phyloP scores from a whole-genome alignment of 1,284 basidiomycete species.

The Wolfiporia cocos region DNA sequence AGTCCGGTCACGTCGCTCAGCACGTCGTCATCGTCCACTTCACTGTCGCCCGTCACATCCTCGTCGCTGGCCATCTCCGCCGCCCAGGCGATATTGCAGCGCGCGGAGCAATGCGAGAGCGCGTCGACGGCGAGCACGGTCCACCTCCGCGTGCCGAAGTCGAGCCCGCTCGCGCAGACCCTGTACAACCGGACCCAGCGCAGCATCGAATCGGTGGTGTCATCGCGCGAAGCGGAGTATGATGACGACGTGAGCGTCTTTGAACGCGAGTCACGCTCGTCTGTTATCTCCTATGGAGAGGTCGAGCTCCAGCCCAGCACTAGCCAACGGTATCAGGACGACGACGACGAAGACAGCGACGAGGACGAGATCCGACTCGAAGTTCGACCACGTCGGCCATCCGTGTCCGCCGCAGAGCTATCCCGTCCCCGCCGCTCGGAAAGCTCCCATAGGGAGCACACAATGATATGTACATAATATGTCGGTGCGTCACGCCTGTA shows the following conservation, averaged over 20 bases:
- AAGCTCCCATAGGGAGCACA: constrained; percentile 15
- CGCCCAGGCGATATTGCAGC: constrained; percentile 20
- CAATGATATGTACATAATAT: constrained; percentile 20
- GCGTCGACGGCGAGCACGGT: constrained; percentile 16
- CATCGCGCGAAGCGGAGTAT: constrained; percentile 15
- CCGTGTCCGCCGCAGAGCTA: constrained; percentile 17
- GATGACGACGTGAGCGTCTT: constrained; percentile 17
- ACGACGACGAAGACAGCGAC: constrained; percentile 34
- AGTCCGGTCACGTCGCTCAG: constrained; percentile 32
- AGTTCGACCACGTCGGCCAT: constrained; percentile 24
- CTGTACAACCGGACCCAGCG: constrained; percentile 20
- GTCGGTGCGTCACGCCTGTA: constrained; percentile 6
- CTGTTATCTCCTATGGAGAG: constrained; percentile 12
- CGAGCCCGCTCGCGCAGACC: constrained; percentile 35
- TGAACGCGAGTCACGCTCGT: constrained; percentile 7
- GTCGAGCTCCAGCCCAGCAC: constrained; percentile 23
- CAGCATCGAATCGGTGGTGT: constrained; percentile 20
- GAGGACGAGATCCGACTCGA: constrained; percentile 24
- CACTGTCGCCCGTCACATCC: constrained; percentile 12
- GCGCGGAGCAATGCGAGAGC: constrained; percentile 16
- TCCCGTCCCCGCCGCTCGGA: constrained; percentile 16
- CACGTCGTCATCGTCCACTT: constrained; percentile 24
- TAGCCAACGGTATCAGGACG: constrained; percentile 30
- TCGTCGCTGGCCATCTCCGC: constrained; percentile 14
- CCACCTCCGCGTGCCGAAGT: constrained; percentile 25